A percentile compares a stretch with the other conserved stretches of the same genome.
Conservation (phyloP, 2,329 filamentous ascomycete species). For the Pyrenophora tritici-repentis region DNA sequence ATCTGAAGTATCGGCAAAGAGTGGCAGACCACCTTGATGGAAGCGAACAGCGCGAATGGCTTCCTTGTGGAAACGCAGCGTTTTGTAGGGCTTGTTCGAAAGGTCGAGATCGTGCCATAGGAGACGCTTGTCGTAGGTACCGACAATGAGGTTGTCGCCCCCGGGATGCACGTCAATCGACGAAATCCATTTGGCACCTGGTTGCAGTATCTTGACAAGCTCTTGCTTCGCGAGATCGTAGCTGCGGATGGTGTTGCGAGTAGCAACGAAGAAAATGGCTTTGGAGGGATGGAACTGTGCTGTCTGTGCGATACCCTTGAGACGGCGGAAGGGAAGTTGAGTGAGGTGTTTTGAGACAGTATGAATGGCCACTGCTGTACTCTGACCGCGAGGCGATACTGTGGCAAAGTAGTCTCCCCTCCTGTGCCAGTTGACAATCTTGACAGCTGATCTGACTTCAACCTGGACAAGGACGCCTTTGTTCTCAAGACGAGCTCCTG, state of each 20-base stretch:
- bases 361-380: slow-evolving; percentile 87
- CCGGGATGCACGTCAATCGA: slow-evolving; percentile 91
- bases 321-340: slow-evolving; percentile 85
- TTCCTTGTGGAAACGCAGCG: slow-evolving; percentile 89
- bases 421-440: slow-evolving; percentile 91
- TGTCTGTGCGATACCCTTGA: slow-evolving; percentile 78
- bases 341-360: slow-evolving; percentile 93
- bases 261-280: slow-evolving; percentile 94
- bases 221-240: slow-evolving; percentile 94
- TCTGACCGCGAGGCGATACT: slow-evolving; percentile 79
- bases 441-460: slow-evolving; percentile 79
- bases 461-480: slow-evolving; percentile 80
- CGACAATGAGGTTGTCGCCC: slow-evolving; percentile 91
- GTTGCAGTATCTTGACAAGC: slow-evolving; percentile 89
- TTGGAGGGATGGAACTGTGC: slow-evolving; percentile 94
- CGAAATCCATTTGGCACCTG: slow-evolving; percentile 92
- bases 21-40: slow-evolving; percentile 75
- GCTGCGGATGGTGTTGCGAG: slow-evolving; percentile 87
- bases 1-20: slow-evolving; percentile 94
- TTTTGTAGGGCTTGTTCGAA: slow-evolving; percentile 90
- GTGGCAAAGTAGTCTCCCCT: slow-evolving; percentile 93
- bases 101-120: slow-evolving; percentile 98
- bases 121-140: slow-evolving; percentile 89
- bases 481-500: slow-evolving; percentile 72
- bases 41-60: slow-evolving; percentile 89